Conservation (phyloP, 2,329 filamentous ascomycete genomes). For the Alternaria sp. region DNA sequence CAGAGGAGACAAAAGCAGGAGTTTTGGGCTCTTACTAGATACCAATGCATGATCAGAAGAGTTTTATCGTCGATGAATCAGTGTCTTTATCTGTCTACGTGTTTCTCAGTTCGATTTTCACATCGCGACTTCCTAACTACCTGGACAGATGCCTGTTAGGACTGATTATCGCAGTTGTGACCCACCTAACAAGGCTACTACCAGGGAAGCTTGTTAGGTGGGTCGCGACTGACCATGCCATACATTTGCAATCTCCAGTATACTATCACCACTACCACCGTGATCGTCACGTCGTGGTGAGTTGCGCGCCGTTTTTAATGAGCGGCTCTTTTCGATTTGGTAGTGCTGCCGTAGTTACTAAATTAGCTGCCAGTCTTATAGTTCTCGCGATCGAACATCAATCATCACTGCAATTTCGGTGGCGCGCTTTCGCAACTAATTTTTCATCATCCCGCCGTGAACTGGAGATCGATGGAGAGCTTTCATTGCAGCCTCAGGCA, state of each 20-base stretch:
- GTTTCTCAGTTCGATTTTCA: not conserved
- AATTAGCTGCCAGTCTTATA: not conserved
- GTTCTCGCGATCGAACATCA: not conserved
- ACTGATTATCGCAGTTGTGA: not conserved
- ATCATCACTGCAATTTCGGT: not conserved
- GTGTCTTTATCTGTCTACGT: not conserved
- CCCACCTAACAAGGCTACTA: not conserved
- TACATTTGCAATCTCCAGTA: not conserved
- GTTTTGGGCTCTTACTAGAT: not conserved
- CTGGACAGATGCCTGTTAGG: not conserved
- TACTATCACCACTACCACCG: not conserved
- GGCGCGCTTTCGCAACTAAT: not conserved
- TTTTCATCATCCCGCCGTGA: not conserved
- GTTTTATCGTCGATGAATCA: not conserved
- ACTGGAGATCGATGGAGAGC: not conserved
- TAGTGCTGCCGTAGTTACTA: not conserved
- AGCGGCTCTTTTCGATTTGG: not conserved
- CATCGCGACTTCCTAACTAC: not conserved
- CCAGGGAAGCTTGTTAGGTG: not conserved
- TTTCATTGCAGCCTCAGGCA: not conserved
- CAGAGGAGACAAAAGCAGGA: not conserved
- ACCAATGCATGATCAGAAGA: slow-evolving; percentile 1
- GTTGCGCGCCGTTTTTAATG: not conserved
- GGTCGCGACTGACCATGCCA: not conserved
- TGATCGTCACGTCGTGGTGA: not conserved